Base-by-base conservation (phyloP, 352 stramenopile species). In the Phytophthora melonis region DNA sequence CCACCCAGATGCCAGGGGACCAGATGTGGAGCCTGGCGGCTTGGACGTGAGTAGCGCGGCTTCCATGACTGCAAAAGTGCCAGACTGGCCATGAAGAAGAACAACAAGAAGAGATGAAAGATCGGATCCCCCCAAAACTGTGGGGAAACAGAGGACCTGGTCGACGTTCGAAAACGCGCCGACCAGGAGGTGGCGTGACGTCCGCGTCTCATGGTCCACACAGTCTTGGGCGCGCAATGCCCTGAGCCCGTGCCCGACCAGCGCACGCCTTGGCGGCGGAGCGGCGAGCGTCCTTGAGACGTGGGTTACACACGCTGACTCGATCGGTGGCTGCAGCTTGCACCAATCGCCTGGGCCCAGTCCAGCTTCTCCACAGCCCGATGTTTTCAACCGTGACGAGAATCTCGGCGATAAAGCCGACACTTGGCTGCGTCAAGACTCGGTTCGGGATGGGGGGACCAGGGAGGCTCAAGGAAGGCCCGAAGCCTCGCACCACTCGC, bases 241-340 rank as follows among this genome's bases (percentile, higher is more conserved):
- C 47, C 47, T 2, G 21, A 25, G 47, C 13, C 39, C 8, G 57
- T 41, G 57, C 21, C 57, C 39, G 57, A 49, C 55, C 55, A 61
- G 27, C 30, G 49, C 43, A 21, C 49, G 49, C 49, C 49, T 25
- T 55, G 49, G 49, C n/a, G 18, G 49, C 13, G 49, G 49, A 55
- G 49, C 21, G n/a, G n/a, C n/a, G 49, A 18, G 49, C n/a, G 13
- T n/a, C 23, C 21, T 53, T 72, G 58, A 64, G 50, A 41, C 25
- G 27, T 36, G 55, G 61, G 62, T 70, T 75, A 73, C 70, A 66
- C 39, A 68, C 58, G 43, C 70, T 73, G 64, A 73, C 70, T 77
- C 58, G 63, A 76, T 70, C 34, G 19, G 18, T 14, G 63, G 34
- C 56, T n/a, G 34, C 27, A 32, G 25, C n/a, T 55, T 14, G 43